A percentile compares a stretch with the other conserved stretches of the same genome.
Evolutionary conservation across 176 grass and related monocot genomes (phyloP).

Genomic region (Secale cereale): DNA sequence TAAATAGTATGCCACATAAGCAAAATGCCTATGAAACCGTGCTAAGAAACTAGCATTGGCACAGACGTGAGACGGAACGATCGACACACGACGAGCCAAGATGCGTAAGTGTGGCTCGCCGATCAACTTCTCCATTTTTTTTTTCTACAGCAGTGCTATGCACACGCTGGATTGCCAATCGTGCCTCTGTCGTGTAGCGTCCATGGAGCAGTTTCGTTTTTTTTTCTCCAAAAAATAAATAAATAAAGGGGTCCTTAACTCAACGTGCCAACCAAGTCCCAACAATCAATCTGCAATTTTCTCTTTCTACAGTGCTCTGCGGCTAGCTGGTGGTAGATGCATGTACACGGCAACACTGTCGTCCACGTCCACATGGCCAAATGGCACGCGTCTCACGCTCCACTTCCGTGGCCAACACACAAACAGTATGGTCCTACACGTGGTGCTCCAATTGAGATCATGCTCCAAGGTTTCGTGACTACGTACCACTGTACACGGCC

Average conservation of each 20-base stretch:
- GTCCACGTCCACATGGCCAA: background rate
- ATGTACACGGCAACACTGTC: background rate
- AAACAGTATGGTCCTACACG: background rate
- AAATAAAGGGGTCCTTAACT: background rate
- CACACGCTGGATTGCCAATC: too few relatives aligned
- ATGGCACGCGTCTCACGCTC: background rate
- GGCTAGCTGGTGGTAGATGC: background rate
- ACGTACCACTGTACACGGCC: background rate
- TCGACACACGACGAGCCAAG: too few relatives aligned
- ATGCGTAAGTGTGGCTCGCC: too few relatives aligned
- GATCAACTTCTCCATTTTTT: too few relatives aligned
- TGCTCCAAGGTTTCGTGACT: background rate
- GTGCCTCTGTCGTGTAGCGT: too few relatives aligned
- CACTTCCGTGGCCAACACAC: background rate
- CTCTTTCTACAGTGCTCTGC: background rate
- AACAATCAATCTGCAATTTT: background rate
- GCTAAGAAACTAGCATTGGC: too few relatives aligned
- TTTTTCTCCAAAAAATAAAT: too few relatives aligned
- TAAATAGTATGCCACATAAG: too few relatives aligned
- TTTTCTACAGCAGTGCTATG: too few relatives aligned
- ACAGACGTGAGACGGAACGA: too few relatives aligned
- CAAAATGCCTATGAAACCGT: too few relatives aligned
- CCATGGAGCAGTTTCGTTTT: too few relatives aligned
- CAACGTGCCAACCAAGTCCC: background rate
- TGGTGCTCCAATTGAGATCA: background rate